Evolutionary conservation across 345 rosid genomes (phyloP), one percentile per base, ranked within the genome.

Genomic region (Brassica incana): DNA sequence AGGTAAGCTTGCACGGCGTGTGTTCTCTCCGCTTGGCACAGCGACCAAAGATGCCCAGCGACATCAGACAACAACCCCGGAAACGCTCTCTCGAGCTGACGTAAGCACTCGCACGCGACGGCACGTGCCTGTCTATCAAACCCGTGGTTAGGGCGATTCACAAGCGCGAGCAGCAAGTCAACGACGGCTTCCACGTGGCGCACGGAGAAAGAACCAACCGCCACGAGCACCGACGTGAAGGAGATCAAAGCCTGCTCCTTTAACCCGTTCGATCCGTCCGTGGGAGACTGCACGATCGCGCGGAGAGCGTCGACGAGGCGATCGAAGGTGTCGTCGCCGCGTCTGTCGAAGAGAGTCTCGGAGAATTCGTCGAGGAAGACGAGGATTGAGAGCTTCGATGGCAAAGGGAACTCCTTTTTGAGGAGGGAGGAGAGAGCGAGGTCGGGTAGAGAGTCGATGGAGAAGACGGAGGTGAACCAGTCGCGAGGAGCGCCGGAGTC

Each of bases 191-290:
- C 97, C 16, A 84, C 72, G 56, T 73, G 83, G 12, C 79, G 80
- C 16, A 71, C 8, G 45, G 82, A 86, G 69, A 87, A 85, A 14
- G 88, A 85, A 76, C 86, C 85, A 11, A 87, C n/a, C 16, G 97
- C 87, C 16, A 91, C 82, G 4, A 93, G 83, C 69, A 95, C 84
- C 32, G 96, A 91, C 18, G 96, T 87, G 35, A 88, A 74, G n/a
- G 98, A 91, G 56, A 90, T 81, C 90, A 95, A 81, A 68, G 93
- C 83, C 43, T 95, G 99, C 76, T 95, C 99, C 75, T 95, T 95
- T 52, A 91, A 81, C 16, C 77, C 83, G 32, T 84, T 88, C 2
- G 90, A 85, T 75, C 86, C 83, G 61, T 93, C 94, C 12, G 83
- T 74, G 0, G 98, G 98, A 15, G 97, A 85, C 67, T 94, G 97